Evolutionary conservation across 2,329 filamentous ascomycete genomes (phyloP).

Genomic region (Fusarium buxicola): DNA sequence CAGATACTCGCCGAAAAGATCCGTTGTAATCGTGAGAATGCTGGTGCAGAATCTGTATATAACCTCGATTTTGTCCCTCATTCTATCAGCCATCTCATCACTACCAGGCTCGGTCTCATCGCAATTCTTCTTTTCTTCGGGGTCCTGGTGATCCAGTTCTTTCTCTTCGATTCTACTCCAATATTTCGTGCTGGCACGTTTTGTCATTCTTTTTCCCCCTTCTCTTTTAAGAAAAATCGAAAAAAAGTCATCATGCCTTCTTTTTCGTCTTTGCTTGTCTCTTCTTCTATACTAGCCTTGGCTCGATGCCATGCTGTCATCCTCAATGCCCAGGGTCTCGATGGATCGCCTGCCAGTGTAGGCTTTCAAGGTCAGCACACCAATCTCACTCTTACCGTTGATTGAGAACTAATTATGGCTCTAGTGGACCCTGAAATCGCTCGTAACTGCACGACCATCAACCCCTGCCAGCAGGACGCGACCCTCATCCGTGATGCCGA

Average conservation of each 20-base stretch:
- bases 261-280: slow-evolving; percentile 26
- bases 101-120: slow-evolving; percentile 38
- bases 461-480: slow-evolving; percentile 73
- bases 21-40: background rate
- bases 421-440: slow-evolving; percentile 65
- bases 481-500: slow-evolving; percentile 71
- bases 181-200: slow-evolving; percentile 40
- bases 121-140: slow-evolving; percentile 27
- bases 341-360: slow-evolving; percentile 59
- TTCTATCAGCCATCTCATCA: slow-evolving; percentile 3
- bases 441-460: slow-evolving; percentile 72
- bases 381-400: accelerated
- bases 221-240: background rate
- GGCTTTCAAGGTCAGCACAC: slow-evolving; percentile 60
- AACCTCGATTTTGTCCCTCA: background rate
- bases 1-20: slow-evolving; percentile 18
- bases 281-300: slow-evolving; percentile 32
- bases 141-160: slow-evolving; percentile 44
- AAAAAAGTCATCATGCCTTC: slow-evolving; percentile 35
- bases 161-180: slow-evolving; percentile 20
- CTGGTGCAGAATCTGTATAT: slow-evolving; percentile 30
- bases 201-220: slow-evolving; percentile 8
- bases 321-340: slow-evolving; percentile 58
- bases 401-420: background rate
- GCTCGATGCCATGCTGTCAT: slow-evolving; percentile 58